Evolutionary conservation across 148 eudicot species (phyloP).

Genomic region (Heliosperma pusillum): DNA sequence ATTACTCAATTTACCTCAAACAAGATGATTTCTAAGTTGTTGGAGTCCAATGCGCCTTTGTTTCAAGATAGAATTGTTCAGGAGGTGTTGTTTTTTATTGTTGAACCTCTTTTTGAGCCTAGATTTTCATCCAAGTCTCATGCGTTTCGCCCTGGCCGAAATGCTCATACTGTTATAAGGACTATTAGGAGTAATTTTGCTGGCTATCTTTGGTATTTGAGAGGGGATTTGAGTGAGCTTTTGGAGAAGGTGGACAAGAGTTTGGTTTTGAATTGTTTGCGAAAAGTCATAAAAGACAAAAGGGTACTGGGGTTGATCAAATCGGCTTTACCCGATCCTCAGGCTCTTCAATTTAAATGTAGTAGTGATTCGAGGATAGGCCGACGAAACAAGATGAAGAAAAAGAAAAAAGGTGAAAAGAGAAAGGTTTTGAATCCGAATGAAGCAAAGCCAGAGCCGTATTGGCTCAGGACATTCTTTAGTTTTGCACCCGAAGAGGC

Average conservation of each 20-base stretch:
- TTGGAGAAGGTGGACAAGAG: slow-evolving; percentile 39
- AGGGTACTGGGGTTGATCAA: slow-evolving; percentile 60
- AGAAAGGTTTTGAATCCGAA: slow-evolving; percentile 59
- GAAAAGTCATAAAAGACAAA: slow-evolving; percentile 64
- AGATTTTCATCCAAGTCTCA: slow-evolving; percentile 71
- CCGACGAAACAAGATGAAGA: slow-evolving; percentile 37
- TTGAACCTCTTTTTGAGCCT: slow-evolving; percentile 87
- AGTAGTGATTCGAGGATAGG: slow-evolving; percentile 28
- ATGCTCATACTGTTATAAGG: slow-evolving; percentile 83
- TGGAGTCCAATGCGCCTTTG: slow-evolving; percentile 29
- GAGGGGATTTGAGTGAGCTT: slow-evolving; percentile 62
- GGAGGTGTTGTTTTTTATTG: slow-evolving; percentile 66
- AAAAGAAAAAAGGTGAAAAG: slow-evolving; percentile 41
- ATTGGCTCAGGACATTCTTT: slow-evolving; percentile 79
- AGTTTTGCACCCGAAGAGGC: slow-evolving; percentile 91
- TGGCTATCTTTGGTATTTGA: slow-evolving; percentile 84
- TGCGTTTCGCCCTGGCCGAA: slow-evolving; percentile 80
- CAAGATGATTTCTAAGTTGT: slow-evolving; percentile 33
- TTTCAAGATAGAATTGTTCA: slow-evolving; percentile 89
- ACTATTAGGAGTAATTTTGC: slow-evolving; percentile 85
- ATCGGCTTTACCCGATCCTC: slow-evolving; percentile 34
- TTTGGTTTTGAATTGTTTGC: slow-evolving; percentile 54
- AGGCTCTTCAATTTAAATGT: background rate
- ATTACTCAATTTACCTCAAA: slow-evolving; percentile 31
- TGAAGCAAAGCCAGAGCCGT: slow-evolving; percentile 95